Evolutionary conservation across 2,329 filamentous ascomycete species (phyloP), one percentile per base, ranked within the genome.

Genomic region (Nemania sp.): DNA sequence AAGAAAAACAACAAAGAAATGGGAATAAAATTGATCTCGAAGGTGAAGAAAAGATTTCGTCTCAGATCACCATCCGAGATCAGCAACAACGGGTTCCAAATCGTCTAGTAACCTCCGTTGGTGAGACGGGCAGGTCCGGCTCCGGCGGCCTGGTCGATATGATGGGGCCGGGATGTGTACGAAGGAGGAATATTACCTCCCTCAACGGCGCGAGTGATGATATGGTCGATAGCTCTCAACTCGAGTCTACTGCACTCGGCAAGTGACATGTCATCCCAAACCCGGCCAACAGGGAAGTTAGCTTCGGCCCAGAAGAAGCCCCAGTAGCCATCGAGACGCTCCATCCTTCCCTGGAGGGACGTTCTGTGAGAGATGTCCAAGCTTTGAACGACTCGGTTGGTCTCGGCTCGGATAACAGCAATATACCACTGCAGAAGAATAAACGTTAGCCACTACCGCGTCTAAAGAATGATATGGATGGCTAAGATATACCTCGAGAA

Each of bases 221-320:
- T 81, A 4, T 78, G 75, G 75, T 88, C 84, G 5, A 90, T 79
- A 2, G 82, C 82, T 5, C 75, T 71, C 73, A 86, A 83, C 76
- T 90, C 88, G 13, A 75, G 70, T 5, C 77, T 69, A 1, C 84
- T 84, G 11, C 82, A 81, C 45, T 84, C 74, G 0, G 80, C 78
- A 2, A 90, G 80, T 5, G 83, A 85, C 79, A 86, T 79, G 26
- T 78, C 70, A 67, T 87, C 86, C 64, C 87, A 85, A 0, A 68
- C 73, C 1, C 72, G 73, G 1, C 84, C 83, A 24, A 73, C 68
- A 4, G 79, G 80, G 64, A 83, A 82, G 41, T 78, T 76, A 22
- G 86, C 72, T 73, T 87, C 84, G 32, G 81, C 78, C 80, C 83
- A 86, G 72, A 86, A 83, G 75, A 82, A 86, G 15, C 87, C 85